These are phyloP conservation scores for Debaryomyces prosopidis DNA, from an alignment of 805 yeast genomes.

Conservation along the genomic window DNA sequence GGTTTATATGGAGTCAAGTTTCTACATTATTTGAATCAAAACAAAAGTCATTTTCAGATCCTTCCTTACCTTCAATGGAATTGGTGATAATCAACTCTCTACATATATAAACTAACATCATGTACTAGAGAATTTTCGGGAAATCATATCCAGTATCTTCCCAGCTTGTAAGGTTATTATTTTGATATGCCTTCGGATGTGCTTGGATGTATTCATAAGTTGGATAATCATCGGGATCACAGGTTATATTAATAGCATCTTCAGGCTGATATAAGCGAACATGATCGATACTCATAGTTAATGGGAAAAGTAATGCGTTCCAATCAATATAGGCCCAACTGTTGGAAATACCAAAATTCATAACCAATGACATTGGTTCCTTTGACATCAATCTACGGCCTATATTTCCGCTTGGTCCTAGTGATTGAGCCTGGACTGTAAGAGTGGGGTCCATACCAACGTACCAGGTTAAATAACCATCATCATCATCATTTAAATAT, in stretches of 20 bases:
- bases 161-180: constrained; percentile 39
- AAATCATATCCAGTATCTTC: constrained; percentile 41
- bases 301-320: constrained; percentile 35
- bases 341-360: constrained; percentile 42
- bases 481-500: constrained; percentile 12
- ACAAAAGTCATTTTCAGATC: too few species aligned
- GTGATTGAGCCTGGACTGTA: constrained; percentile 29
- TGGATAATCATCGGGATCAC: constrained; percentile 40
- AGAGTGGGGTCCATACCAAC: constrained; percentile 33
- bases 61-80: too few species aligned
- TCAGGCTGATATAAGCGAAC: constrained; percentile 42
- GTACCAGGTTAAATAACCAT: constrained; percentile 15
- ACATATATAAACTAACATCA: constrained; percentile 29
- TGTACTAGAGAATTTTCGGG: constrained; percentile 67
- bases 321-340: constrained; percentile 43
- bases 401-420: constrained; percentile 36
- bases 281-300: constrained; percentile 37
- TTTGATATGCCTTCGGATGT: constrained; percentile 33
- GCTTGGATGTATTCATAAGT: constrained; percentile 34
- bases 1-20: too few species aligned
- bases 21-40: too few species aligned
- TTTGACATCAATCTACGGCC: constrained; percentile 37
- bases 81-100: too few species aligned
- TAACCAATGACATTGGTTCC: constrained; percentile 40
- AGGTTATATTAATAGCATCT: constrained; percentile 26